These are phyloP conservation scores for Meira miltonrushii DNA, from an alignment of 1,284 basidiomycete species.

Conservation along the genomic window DNA sequence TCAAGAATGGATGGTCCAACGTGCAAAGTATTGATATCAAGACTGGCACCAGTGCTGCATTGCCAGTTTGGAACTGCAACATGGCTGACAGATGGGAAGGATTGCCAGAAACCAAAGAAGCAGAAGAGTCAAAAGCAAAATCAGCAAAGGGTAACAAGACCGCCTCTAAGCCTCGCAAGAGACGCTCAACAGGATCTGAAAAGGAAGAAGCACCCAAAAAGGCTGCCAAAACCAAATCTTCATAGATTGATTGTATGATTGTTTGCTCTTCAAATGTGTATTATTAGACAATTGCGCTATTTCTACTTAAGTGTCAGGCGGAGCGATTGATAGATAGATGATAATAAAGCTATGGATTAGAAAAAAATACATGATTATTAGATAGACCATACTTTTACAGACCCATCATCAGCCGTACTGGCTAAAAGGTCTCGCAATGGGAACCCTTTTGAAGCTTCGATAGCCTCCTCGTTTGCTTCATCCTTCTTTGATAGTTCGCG, in stretches of 20 bases:
- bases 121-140: background rate
- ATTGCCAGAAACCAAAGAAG: conserved; percentile 13
- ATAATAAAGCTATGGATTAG: too few relatives aligned
- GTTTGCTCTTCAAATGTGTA: too few relatives aligned
- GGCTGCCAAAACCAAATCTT: too few relatives aligned
- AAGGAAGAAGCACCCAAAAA: too few relatives aligned
- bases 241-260: too few relatives aligned
- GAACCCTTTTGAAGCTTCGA: too few relatives aligned
- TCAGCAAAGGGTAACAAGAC: background rate
- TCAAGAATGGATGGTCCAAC: conserved; percentile 81
- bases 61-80: conserved; percentile 81
- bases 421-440: background rate
- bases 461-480: background rate
- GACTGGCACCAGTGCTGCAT: conserved; percentile 72
- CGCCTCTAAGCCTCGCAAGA: too few relatives aligned
- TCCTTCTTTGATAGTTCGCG: background rate
- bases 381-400: background rate
- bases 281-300: too few relatives aligned
- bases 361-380: too few relatives aligned
- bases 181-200: too few relatives aligned
- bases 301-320: too few relatives aligned
- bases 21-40: conserved; percentile 86
- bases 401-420: conserved; percentile 1
- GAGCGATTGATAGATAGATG: too few relatives aligned
- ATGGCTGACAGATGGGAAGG: conserved; percentile 54